Percentiles rank a stretch among this genome's conserved stretches.
Evolutionary conservation across 306 rosid species (phyloP).

Genomic region (Malus orientalis): DNA sequence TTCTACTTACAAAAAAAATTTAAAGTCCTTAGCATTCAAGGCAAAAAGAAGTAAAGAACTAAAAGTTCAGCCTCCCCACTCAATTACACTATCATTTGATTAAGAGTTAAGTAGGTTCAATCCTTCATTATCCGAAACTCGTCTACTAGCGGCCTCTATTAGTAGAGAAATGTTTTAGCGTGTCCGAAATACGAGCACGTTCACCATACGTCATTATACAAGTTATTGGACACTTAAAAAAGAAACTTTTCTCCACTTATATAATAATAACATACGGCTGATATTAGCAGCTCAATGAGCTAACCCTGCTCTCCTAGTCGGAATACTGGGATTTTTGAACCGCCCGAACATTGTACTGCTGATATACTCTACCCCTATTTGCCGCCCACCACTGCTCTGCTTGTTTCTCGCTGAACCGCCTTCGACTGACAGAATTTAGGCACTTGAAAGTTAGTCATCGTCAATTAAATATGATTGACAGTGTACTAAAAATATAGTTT

Average conservation of each 20-base stretch:
- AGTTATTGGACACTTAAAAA: too few species aligned
- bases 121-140: too few species aligned
- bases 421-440: constrained; percentile 44
- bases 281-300: constrained; percentile 31
- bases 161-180: too few species aligned
- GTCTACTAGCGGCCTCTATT: too few species aligned
- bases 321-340: constrained; percentile 53
- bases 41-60: too few species aligned
- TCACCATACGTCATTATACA: too few species aligned
- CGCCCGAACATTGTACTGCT: constrained; percentile 55
- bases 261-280: neutral
- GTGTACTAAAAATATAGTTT: neutral
- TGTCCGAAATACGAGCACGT: too few species aligned
- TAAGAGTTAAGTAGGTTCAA: too few species aligned
- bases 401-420: constrained; percentile 74
- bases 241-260: constrained; percentile 18
- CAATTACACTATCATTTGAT: too few species aligned
- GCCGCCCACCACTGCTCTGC: constrained; percentile 85
- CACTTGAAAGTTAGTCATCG: neutral
- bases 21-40: too few species aligned
- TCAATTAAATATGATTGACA: neutral
- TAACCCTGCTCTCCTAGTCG: constrained; percentile 55
- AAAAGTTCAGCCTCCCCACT: too few species aligned
- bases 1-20: too few species aligned
- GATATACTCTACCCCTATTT: constrained; percentile 60